phyloP scores from a whole-genome alignment of 805 yeast genomes.

The Scheffersomyces ergatensis region DNA sequence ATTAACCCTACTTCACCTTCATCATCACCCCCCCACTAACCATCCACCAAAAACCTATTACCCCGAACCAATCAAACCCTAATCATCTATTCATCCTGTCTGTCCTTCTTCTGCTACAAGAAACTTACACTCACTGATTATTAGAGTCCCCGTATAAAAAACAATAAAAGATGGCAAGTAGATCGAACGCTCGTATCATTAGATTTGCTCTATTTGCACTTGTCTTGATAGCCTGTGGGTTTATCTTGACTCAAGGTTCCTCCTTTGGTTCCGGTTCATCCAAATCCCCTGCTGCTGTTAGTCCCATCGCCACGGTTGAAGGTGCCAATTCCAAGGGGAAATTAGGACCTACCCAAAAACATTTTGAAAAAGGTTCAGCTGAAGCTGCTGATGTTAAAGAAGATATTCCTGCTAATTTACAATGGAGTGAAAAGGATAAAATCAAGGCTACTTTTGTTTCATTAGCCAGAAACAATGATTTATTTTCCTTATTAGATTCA shows the following conservation, averaged over 20 bases:
- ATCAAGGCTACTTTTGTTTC: conserved; percentile 78
- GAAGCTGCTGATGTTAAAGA: background rate
- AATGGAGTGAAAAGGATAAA: conserved; percentile 18
- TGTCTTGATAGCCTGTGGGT: conserved; percentile 34
- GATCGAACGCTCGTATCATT: conserved; percentile 38
- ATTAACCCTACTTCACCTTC: no score
- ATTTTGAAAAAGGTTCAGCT: background rate
- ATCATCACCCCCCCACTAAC: no score
- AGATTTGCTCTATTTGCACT: conserved; percentile 38
- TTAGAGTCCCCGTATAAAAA: background rate
- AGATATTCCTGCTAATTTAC: conserved; percentile 5
- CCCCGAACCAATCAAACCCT: no score
- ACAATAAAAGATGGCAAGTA: conserved; percentile 6
- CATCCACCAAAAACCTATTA: no score
- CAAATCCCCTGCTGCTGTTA: background rate
- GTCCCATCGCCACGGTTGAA: background rate
- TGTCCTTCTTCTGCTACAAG: background rate
- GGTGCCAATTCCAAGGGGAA: background rate
- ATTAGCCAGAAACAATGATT: conserved; percentile 70
- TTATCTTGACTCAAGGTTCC: conserved; percentile 35
- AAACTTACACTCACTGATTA: no score
- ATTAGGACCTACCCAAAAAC: conserved; percentile 5
- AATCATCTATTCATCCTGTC: no score
- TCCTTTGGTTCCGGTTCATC: conserved; percentile 2
- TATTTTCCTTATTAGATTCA: conserved; percentile 57